Evolutionary conservation across 495 filamentous ascomycete species (phyloP), one percentile per base, ranked within the genome.

Genomic region (Penicillium desertorum): DNA sequence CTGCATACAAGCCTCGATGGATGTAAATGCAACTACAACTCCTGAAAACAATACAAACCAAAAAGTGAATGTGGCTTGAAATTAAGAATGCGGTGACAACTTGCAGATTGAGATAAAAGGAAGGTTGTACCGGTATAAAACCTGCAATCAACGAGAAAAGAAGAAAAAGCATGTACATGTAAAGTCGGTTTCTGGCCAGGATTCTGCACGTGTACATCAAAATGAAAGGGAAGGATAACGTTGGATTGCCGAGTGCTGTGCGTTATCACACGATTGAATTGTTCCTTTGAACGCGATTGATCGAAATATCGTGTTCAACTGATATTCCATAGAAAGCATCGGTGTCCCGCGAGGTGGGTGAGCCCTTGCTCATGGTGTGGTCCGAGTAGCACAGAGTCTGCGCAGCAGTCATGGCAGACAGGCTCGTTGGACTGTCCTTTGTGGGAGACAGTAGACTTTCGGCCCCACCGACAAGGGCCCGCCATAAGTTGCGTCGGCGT

Each of bases 291-390:
- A 44, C 37, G 20, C 56, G 62, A 17, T 60, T 46, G 14, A 76
- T 57, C 2, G 67, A 69, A 32, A 75, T 69, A 53, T 73, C 66
- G 54, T 71, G 70, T 51, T 72, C 71, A 29, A 76, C 66, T 5
- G 62, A 47, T 20, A 76, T 76, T 0, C 66, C 71, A 41, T 64
- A 58, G n/a, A 57, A 60, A 9, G 51, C 34, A 23, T 66, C 58
- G 2, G 50, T 52, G 16, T 69, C 63, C 9, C 54, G 37, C 17
- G 57, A 61, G 16, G 6, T 55, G 4, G 20, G 20, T 16, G 52
- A 55, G 20, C 43, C 22, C 34, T 62, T 66, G 25, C 50, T 51
- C 29, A 59, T 48, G 3, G 34, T 30, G 9, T 59, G 63, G 9
- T 69, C 64, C 2, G 66, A 59, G 43, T 71, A 74, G 57, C 71